phyloP scores from a whole-genome alignment of 495 filamentous ascomycete species.

The Hypoxylon fragiforme region DNA sequence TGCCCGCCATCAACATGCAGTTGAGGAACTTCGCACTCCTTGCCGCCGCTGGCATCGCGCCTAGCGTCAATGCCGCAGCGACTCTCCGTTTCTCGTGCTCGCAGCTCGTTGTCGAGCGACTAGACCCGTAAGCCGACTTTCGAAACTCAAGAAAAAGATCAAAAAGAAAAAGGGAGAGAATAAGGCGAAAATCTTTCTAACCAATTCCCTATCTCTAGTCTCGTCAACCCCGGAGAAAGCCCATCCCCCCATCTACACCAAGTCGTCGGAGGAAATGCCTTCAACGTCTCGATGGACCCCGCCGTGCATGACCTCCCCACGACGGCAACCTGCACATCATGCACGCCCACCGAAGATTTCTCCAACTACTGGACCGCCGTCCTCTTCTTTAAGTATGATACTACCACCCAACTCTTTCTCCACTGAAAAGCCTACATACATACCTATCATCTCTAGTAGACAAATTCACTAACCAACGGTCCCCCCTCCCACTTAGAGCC shows the following conservation, averaged over 20 bases:
- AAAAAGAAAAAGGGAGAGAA: background rate
- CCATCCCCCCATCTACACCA: constrained; percentile 42
- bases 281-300: constrained; percentile 42
- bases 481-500: too few relatives aligned
- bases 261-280: constrained; percentile 43
- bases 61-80: constrained; percentile 38
- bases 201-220: constrained; percentile 21
- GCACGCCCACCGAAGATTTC: constrained; percentile 39
- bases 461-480: too few relatives aligned
- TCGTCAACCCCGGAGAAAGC: constrained; percentile 39
- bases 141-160: background rate
- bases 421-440: too few relatives aligned
- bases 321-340: constrained; percentile 43
- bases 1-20: too few relatives aligned
- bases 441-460: too few relatives aligned
- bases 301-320: constrained; percentile 33
- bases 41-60: constrained; percentile 33
- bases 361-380: constrained; percentile 50
- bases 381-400: constrained; percentile 43
- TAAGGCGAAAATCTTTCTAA: constrained; percentile 8
- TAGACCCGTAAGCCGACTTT: constrained; percentile 42
- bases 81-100: constrained; percentile 51
- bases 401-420: background rate
- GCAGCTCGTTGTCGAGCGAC: constrained; percentile 49
- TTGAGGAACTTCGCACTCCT: constrained; percentile 33